Evolutionary conservation across 805 yeast genomes (phyloP).

Genomic region (Teunomyces stri): DNA sequence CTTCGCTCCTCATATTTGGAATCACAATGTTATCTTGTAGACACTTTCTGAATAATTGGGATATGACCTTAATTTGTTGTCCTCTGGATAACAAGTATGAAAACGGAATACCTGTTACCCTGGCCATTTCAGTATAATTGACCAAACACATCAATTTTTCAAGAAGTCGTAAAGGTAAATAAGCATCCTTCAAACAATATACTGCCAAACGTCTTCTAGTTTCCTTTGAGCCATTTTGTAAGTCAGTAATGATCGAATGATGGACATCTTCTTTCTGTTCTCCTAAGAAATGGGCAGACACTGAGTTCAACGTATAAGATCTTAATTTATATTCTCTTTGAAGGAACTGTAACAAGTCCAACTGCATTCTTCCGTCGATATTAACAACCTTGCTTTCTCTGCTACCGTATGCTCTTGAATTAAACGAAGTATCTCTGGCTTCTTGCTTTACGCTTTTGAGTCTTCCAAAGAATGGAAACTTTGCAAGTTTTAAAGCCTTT

Average conservation of each 20-base stretch:
- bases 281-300: conserved; percentile 86
- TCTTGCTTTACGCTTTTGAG: conserved; percentile 67
- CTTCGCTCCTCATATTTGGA: conserved; percentile 84
- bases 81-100: conserved; percentile 87
- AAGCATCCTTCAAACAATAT: conserved; percentile 95
- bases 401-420: conserved; percentile 95
- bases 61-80: conserved; percentile 95
- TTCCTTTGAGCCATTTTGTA: conserved; percentile 89
- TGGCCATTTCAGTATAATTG: conserved; percentile 98
- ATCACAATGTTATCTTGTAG: conserved; percentile 80
- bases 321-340: conserved; percentile 94
- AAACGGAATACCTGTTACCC: conserved; percentile 98
- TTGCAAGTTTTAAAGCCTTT: conserved; percentile 56
- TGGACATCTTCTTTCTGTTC: conserved; percentile 99
- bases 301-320: conserved; percentile 92
- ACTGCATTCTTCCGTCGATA: conserved; percentile 93
- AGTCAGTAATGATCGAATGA: conserved; percentile 90
- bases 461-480: conserved; percentile 88
- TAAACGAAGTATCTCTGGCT: conserved; percentile 75
- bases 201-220: conserved; percentile 95
- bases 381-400: conserved; percentile 88
- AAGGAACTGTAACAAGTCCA: conserved; percentile 87
- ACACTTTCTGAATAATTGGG: conserved; percentile 93
- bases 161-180: conserved; percentile 78
- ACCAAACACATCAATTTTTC: conserved; percentile 96